Evolutionary conservation across 2,329 filamentous ascomycete species (phyloP), one percentile per base, ranked within the genome.

Genomic region (Penicillium sp.): DNA sequence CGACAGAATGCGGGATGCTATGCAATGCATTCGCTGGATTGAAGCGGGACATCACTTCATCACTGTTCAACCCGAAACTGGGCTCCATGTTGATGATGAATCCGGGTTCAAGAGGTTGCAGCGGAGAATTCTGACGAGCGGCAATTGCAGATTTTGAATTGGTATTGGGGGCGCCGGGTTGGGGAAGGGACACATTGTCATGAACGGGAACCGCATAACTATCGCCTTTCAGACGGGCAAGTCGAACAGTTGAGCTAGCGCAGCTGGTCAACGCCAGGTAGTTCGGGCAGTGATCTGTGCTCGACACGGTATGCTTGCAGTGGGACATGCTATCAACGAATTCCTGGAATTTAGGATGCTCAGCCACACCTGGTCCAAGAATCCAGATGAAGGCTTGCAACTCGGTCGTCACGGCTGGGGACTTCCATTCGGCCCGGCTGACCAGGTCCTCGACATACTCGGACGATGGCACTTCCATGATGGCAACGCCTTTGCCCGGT

Each of bases 311-410:
- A 72, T 99, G 94, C 69, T 88, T 82, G 35, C 89, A 73, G 16
- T 83, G 68, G 2, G 78, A 71, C 61, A 85, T 82, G 35, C 82
- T 79, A 29, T 81, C 66, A 73, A 95, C 90, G 69, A 96, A 96
- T 2, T 82, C 74, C 54, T 82, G 81, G 18, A 99, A 73, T 22
- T 79, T 79, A 11, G 81, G 67, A 69, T 94, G 82, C 4, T 81
- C 76, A 7, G 81, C 78, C 14, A 97, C 80, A 3, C 82, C 85
- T 5, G 81, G 79, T 0, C 90, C 90, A 26, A 97, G 81, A 24
- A 90, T 86, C 93, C 94, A 99, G 64, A 94, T 83, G 47, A 95
- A 83, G 39, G 82, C 81, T 44, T 81, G 77, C 44, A 97, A 73
- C 47, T 87, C 83, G 7, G 78, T 78, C 80, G 90, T 90, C 34